Base-by-base conservation (phyloP, 306 rosid genomes). In the Senna siamea region DNA sequence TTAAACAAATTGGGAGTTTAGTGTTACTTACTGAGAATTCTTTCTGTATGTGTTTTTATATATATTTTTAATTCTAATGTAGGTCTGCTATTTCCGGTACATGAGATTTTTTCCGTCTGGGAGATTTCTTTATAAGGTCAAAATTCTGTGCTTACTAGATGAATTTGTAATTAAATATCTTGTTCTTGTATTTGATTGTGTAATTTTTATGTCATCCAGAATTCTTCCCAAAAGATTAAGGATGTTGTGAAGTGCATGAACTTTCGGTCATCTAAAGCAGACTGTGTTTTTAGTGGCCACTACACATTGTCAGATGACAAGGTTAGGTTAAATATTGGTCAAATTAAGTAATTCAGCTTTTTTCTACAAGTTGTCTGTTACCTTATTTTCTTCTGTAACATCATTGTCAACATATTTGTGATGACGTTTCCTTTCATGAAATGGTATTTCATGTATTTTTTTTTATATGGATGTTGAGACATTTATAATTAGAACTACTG, bases 51-150 rank as follows among this genome's bases (percentile, higher is more conserved):
- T 63, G 55, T 57, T 54, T 46, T 75, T 26, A 26, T 26, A 26
- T 26, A 26, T 26, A 26, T 26, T 26, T 26, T 26, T 26, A 26
- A 66, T 71, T 58, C 48, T 80, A 72, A 54, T 83, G 85, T 84
- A 94, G 98, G 97, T 94, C 65, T 91, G 97, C 90, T 94, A 91
- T 82, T 94, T 76, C 85, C 95, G 93, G 71, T 94, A 94, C 84
- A 50, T 91, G 73, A 89, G 96, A 78, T 91, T 91, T 77, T 94
- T 84, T 51, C 92, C 94, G 59, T 91, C 98, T 38, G 98, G 97
- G 34, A 79, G 90, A 64, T 94, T 94, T 69, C 93, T 94, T 59
- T 94, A 94, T 82, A 91, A 93, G 97, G 98, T 93, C 76, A 50
- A 69, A 53, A 44, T 51, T 65, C 80, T 17, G 8, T 43, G 62